A percentile compares a stretch with the other conserved stretches of the same genome.
These are phyloP conservation scores for Hygrocybe punicea DNA, from an alignment of 768 basidiomycete genomes.

Conservation along the genomic window DNA sequence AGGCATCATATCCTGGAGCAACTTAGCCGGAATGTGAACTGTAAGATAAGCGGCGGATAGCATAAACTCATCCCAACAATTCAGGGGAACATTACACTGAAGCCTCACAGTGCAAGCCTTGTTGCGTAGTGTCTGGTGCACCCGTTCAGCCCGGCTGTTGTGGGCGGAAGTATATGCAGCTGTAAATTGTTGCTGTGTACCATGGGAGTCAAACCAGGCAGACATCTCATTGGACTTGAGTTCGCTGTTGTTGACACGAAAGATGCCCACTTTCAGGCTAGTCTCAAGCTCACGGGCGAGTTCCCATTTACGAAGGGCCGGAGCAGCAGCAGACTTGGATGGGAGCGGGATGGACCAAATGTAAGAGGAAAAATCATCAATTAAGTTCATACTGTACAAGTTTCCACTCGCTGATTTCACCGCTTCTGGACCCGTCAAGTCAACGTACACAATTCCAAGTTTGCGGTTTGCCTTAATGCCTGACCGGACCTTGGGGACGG, in stretches of 20 bases:
- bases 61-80: constrained; percentile 35
- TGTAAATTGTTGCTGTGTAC: constrained; percentile 19
- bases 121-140: constrained; percentile 34
- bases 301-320: constrained; percentile 28
- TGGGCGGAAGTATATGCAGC: constrained; percentile 38
- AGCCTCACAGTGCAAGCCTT: constrained; percentile 29
- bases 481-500: constrained; percentile 12
- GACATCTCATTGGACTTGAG: constrained; percentile 19
- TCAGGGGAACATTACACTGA: constrained; percentile 13
- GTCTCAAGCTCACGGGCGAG: constrained; percentile 20
- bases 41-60: constrained; percentile 22
- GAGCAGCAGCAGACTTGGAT: constrained; percentile 25
- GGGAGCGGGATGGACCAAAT: constrained; percentile 34
- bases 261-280: constrained; percentile 12
- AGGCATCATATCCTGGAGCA: constrained; percentile 14
- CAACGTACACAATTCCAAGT: constrained; percentile 11
- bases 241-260: constrained; percentile 22
- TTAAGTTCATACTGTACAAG: constrained; percentile 32
- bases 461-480: constrained; percentile 1
- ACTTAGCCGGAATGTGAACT: constrained; percentile 5
- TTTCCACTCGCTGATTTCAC: constrained; percentile 17
- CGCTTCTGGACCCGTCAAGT: constrained; percentile 14
- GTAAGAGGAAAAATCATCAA: constrained; percentile 32
- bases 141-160: constrained; percentile 36
- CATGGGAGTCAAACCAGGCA: constrained; percentile 5